Evolutionary conservation across 352 stramenopile genomes (phyloP).

Genomic region (Phytophthora nicotianae): DNA sequence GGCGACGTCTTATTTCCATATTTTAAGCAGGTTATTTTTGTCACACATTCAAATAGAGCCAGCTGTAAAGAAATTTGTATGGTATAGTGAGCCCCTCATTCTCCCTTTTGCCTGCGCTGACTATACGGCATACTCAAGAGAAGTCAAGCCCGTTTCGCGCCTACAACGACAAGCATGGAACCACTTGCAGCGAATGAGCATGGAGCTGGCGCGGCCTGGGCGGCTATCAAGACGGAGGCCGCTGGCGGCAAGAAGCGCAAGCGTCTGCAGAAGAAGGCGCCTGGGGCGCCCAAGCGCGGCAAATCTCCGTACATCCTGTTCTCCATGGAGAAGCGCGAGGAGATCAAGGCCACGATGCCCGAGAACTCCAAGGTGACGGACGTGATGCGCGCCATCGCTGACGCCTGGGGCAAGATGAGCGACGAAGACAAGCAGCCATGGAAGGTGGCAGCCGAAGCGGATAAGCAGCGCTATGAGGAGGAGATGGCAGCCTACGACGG

Average conservation of each 20-base stretch:
- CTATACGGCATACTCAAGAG: constrained; percentile 85
- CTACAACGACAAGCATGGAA: constrained; percentile 51
- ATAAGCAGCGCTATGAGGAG: constrained; percentile 94
- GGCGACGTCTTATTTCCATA: constrained; percentile 3
- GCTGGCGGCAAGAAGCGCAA: constrained; percentile 87
- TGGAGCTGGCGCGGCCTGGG: constrained; percentile 59
- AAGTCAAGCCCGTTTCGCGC: constrained; percentile 49
- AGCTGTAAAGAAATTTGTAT: constrained; percentile 62
- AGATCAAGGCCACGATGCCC: constrained; percentile 88
- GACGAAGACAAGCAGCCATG: constrained; percentile 93
- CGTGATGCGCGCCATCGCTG: constrained; percentile 91
- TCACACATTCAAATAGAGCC: constrained; percentile 13
- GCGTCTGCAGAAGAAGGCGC: constrained; percentile 90
- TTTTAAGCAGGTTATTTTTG: constrained; percentile 3
- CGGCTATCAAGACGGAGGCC: constrained; percentile 59
- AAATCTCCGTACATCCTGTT: constrained; percentile 93
- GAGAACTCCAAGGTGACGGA: constrained; percentile 91
- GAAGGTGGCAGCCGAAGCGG: constrained; percentile 91
- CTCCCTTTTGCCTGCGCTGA: constrained; percentile 74
- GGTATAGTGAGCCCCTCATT: constrained; percentile 81
- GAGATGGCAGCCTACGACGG: constrained; percentile 95
- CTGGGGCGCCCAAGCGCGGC: constrained; percentile 87
- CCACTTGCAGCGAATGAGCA: constrained; percentile 70
- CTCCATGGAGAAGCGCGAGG: constrained; percentile 91
- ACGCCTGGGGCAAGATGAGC: constrained; percentile 89